phyloP scores from a whole-genome alignment of 176 grass and related monocot species.

The Oropetium thomaeum region DNA sequence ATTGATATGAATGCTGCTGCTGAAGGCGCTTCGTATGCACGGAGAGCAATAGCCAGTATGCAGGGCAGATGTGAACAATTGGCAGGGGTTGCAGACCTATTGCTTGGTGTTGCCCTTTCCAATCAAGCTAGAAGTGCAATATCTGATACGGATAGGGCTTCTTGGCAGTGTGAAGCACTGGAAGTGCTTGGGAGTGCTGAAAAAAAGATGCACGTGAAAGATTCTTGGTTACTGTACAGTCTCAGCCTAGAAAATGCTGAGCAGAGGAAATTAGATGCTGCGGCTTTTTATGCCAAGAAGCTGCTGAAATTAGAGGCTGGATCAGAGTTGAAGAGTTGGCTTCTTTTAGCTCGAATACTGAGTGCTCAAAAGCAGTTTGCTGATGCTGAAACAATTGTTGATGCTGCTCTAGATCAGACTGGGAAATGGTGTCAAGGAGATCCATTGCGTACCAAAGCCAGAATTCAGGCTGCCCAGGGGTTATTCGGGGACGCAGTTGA shows the following conservation, averaged over 20 bases:
- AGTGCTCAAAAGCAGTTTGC: constrained; percentile 77
- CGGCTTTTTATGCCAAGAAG: constrained; percentile 74
- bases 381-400: constrained; percentile 65
- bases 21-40: constrained; percentile 68
- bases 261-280: constrained; percentile 88
- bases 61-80: constrained; percentile 48
- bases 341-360: constrained; percentile 90
- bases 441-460: constrained; percentile 75
- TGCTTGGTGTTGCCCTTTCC: constrained; percentile 75
- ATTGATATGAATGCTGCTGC: constrained; percentile 41
- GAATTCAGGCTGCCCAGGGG: constrained; percentile 76
- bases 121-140: constrained; percentile 64
- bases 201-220: constrained; percentile 53
- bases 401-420: constrained; percentile 82
- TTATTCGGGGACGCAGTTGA: constrained; percentile 67
- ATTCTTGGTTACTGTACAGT: constrained; percentile 60
- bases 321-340: constrained; percentile 78
- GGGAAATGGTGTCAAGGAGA: constrained; percentile 84
- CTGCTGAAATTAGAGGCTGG: constrained; percentile 78
- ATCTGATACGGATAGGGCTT: constrained; percentile 75
- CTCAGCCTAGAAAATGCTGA: constrained; percentile 86
- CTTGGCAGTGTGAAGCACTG: constrained; percentile 70
- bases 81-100: constrained; percentile 53
- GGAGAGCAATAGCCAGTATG: constrained; percentile 54
- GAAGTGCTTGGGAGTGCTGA: constrained; percentile 65